These are phyloP conservation scores for Escovopsis sp. DNA, from an alignment of 2,329 filamentous ascomycete genomes.

Conservation along the genomic window DNA sequence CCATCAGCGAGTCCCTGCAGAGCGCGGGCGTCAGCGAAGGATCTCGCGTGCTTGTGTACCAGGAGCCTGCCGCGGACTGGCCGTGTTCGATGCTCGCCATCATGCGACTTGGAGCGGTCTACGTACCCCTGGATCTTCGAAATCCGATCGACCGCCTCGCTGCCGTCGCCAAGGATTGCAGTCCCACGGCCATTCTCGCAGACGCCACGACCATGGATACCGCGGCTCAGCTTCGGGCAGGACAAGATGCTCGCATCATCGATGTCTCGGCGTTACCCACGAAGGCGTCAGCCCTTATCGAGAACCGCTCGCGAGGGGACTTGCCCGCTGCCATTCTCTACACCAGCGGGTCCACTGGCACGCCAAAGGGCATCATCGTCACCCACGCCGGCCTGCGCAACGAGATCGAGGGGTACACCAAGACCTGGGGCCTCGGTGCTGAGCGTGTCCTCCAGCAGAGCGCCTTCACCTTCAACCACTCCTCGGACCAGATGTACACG, in stretches of 20 bases:
- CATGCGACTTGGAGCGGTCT: conserved; percentile 18
- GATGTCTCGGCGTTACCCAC: no score
- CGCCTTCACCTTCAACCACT: conserved; percentile 23
- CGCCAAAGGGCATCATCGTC: conserved; percentile 25
- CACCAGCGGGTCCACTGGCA: conserved; percentile 15
- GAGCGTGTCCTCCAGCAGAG: conserved; percentile 20
- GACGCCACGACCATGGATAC: neutral
- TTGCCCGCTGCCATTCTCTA: conserved; percentile 14
- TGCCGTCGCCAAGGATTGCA: conserved; percentile 11
- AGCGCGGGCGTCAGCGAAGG: conserved; percentile 5
- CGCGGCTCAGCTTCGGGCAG: no score
- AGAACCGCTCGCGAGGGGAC: neutral
- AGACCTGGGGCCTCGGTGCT: conserved; percentile 7
- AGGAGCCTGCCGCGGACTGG: conserved; percentile 19
- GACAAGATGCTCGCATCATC: no score
- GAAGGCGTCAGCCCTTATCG: neutral
- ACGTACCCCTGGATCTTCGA: conserved; percentile 24
- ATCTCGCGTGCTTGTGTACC: conserved; percentile 23
- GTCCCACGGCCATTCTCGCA: neutral
- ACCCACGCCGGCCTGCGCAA: conserved; percentile 13
- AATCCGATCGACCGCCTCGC: conserved; percentile 16
- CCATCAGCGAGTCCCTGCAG: conserved; percentile 14
- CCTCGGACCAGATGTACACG: conserved; percentile 18
- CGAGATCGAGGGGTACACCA: conserved; percentile 10
- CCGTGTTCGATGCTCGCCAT: conserved; percentile 26